Evolutionary conservation across 2,329 filamentous ascomycete genomes (phyloP).

Genomic region (Gnomoniopsis sp.): DNA sequence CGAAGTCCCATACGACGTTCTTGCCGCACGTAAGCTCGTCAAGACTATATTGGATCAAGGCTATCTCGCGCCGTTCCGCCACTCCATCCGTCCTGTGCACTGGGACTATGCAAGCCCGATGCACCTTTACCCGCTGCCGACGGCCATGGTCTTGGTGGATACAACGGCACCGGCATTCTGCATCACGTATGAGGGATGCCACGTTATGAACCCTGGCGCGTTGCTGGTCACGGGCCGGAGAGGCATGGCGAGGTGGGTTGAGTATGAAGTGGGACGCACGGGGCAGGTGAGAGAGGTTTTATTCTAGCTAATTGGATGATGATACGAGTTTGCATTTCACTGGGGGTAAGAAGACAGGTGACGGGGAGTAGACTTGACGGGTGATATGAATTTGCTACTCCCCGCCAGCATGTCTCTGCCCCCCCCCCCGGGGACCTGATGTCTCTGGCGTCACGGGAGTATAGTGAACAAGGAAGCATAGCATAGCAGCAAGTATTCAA

Average conservation of each 20-base stretch:
- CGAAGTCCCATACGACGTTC: slow-evolving; percentile 45
- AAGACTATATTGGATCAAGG: slow-evolving; percentile 92
- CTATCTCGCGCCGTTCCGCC: slow-evolving; percentile 80
- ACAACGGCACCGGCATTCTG: slow-evolving; percentile 77
- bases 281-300: slow-evolving; percentile 63
- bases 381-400: too few species aligned
- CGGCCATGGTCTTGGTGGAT: slow-evolving; percentile 78
- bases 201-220: slow-evolving; percentile 88
- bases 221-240: slow-evolving; percentile 68
- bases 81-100: slow-evolving; percentile 74
- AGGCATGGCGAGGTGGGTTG: slow-evolving; percentile 76
- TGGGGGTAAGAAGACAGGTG: too few species aligned
- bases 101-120: slow-evolving; percentile 82
- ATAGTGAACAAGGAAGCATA: slow-evolving; percentile 2
- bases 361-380: too few species aligned
- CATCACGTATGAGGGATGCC: slow-evolving; percentile 90
- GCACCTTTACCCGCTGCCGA: slow-evolving; percentile 84
- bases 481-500: not conserved
- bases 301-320: slow-evolving; percentile 36
- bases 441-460: not conserved
- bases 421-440: too few species aligned
- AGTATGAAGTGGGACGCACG: slow-evolving; percentile 70
- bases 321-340: not conserved
- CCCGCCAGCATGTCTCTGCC: too few species aligned
- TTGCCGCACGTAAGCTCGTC: slow-evolving; percentile 71